Base-by-base conservation (phyloP, 805 yeast genomes). In the Clavispora santaluciae region DNA sequence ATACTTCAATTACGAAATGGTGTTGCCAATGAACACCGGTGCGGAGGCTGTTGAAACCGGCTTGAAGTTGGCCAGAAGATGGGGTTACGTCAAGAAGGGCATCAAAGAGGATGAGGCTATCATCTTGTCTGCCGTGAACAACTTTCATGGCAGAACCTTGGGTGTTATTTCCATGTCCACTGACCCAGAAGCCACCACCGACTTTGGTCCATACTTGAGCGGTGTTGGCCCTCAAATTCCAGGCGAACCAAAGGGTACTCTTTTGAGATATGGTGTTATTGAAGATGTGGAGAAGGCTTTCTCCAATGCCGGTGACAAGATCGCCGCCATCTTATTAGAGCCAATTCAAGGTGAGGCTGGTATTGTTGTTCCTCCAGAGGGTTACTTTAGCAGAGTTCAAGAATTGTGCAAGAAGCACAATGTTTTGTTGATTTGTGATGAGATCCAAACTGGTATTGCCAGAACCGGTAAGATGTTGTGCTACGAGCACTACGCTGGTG, bases 311-410 rank as follows among this genome's bases (percentile, higher is more conserved):
- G 96, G 96, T 49, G 91, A 86, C 61, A 82, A 80, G 61, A 80
- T 91, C 50, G 95, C 96, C 34, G 98, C 96, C 31, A 78, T 91
- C 51, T 69, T 91, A 49, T 78, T 91, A 54, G 98, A 91, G 69
- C 97, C 97, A 48, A 90, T 90, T 57, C 98, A 91, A 65, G 98
- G 98, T 63, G 98, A 91, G 64, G 98, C 98, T 24, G 98, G 98
- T 53, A 91, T 91, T 51, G 91, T 90, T 21, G 96, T 90, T 20
- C 97, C 98, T 40, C 93, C 93, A 50, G 68, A 61, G 37, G 95
- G 78, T 55, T 91, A 90, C 70, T 75, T 91, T 51, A 65, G 80
- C 39, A 69, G 73, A 54, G 96, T 90, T 23, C 77, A 78, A 51
- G 80, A 67, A 40, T 72, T 88, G 47, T 88, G 96, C 71, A 79